phyloP scores from a whole-genome alignment of 148 eudicot species.

The Linanthus parryae region DNA sequence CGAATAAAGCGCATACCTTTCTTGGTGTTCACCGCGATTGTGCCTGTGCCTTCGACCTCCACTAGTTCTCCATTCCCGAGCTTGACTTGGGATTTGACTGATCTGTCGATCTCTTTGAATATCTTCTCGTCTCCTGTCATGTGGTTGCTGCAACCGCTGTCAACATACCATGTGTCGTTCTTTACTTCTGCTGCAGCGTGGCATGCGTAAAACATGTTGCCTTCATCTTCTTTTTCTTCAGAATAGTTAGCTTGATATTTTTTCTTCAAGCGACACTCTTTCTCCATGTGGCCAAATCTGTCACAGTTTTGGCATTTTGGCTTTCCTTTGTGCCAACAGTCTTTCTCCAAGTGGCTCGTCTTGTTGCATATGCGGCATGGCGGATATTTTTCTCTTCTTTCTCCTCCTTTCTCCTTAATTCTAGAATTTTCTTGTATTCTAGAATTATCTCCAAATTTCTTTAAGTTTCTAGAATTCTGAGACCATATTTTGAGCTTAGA shows the following conservation, averaged over 20 bases:
- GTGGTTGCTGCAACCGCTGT: conserved; percentile 17
- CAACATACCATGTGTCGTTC: not conserved
- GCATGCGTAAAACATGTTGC: conserved; percentile 1
- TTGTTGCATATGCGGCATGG: conserved; percentile 4
- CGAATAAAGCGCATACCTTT: conserved; percentile 7
- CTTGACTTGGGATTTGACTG: not conserved
- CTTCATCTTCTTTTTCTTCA: conserved; percentile 2
- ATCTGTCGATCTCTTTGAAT: conserved; percentile 6
- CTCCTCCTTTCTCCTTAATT: too few relatives aligned
- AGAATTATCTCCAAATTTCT: too few relatives aligned
- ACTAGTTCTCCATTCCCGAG: conserved; percentile 16
- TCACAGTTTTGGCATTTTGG: conserved; percentile 1
- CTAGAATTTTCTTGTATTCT: not conserved
- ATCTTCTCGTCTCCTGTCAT: conserved; percentile 11
- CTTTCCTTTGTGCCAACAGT: conserved; percentile 11
- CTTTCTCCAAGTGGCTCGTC: not conserved
- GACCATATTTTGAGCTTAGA: too few relatives aligned
- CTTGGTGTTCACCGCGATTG: conserved; percentile 4
- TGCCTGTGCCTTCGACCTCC: conserved; percentile 7
- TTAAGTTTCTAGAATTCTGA: too few relatives aligned
- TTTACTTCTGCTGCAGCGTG: not conserved
- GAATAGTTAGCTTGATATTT: conserved; percentile 5
- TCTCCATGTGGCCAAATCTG: conserved; percentile 8
- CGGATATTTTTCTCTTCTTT: too few relatives aligned
- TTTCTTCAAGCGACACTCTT: not conserved